These are phyloP conservation scores for Penicillium verrucosum DNA, from an alignment of 2,329 filamentous ascomycete genomes.

Conservation along the genomic window DNA sequence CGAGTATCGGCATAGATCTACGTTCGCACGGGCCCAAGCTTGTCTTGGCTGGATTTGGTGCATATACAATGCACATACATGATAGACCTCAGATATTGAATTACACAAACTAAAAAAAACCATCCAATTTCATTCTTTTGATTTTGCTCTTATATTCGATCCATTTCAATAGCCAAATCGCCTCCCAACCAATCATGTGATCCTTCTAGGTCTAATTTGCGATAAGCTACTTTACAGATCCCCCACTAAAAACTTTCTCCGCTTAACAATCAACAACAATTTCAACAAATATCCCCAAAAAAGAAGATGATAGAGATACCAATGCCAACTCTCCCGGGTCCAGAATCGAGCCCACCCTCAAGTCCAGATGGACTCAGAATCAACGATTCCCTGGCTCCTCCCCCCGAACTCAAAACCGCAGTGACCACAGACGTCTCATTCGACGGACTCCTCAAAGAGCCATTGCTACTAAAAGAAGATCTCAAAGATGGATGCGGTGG, in stretches of 20 bases:
- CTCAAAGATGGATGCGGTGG: conserved; percentile 85
- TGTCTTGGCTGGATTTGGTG: background rate
- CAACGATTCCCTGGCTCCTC: conserved; percentile 56
- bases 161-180: background rate
- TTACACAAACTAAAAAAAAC: background rate
- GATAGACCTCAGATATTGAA: background rate
- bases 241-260: conserved; percentile 5
- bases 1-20: background rate
- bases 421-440: conserved; percentile 59
- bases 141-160: background rate
- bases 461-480: conserved; percentile 79
- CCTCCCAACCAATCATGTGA: conserved; percentile 6
- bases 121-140: background rate
- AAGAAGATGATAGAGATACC: conserved; percentile 12
- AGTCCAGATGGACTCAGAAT: conserved; percentile 41
- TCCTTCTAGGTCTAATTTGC: background rate
- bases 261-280: background rate
- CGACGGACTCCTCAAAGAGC: conserved; percentile 66
- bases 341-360: conserved; percentile 18
- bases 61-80: background rate
- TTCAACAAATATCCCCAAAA: background rate
- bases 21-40: conserved; percentile 6
- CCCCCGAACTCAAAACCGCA: conserved; percentile 51
- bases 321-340: background rate
- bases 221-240: conserved; percentile 4